Conservation (phyloP, 352 stramenopile species). For the Phytopythium aichiense region DNA sequence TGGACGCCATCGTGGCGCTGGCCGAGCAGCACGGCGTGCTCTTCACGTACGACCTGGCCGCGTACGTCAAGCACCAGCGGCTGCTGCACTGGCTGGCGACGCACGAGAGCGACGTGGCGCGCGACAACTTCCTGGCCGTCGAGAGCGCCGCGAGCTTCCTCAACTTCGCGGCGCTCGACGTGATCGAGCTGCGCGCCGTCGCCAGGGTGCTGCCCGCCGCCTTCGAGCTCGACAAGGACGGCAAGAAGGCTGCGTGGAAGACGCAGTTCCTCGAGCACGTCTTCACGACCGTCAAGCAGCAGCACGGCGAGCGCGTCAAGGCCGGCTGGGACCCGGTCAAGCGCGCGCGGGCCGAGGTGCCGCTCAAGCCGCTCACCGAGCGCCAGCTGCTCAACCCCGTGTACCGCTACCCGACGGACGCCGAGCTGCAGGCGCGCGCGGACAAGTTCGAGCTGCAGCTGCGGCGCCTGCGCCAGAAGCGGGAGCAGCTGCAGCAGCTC, state of each 20-base stretch:
- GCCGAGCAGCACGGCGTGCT: slow-evolving; percentile 32
- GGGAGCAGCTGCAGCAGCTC: slow-evolving; percentile 29
- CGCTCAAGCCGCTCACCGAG: slow-evolving; percentile 50
- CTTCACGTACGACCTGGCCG: slow-evolving; percentile 69
- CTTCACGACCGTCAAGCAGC: slow-evolving; percentile 42
- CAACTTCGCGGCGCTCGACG: slow-evolving; percentile 65
- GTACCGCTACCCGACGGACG: slow-evolving; percentile 64
- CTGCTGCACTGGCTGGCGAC: slow-evolving; percentile 77
- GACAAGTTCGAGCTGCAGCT: slow-evolving; percentile 60
- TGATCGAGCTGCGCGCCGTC: slow-evolving; percentile 59
- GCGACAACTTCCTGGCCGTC: slow-evolving; percentile 67
- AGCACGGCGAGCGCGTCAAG: slow-evolving; percentile 52
- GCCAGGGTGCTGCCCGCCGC: slow-evolving; percentile 38
- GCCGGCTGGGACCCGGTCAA: slow-evolving; percentile 57
- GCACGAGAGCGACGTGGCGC: slow-evolving; percentile 59
- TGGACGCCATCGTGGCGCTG: slow-evolving; percentile 47
- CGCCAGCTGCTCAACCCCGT: slow-evolving; percentile 62
- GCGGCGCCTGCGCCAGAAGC: slow-evolving; percentile 40
- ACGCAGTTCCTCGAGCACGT: slow-evolving; percentile 64
- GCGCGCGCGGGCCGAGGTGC: slow-evolving; percentile 35
- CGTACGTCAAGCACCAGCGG: slow-evolving; percentile 77
- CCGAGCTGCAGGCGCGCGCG: slow-evolving; percentile 49
- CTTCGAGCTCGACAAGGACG: slow-evolving; percentile 79
- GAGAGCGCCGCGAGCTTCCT: slow-evolving; percentile 57
- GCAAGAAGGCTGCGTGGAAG: slow-evolving; percentile 59